Conservation (phyloP, 2,329 filamentous ascomycete species). For the Fusarium sp. region DNA sequence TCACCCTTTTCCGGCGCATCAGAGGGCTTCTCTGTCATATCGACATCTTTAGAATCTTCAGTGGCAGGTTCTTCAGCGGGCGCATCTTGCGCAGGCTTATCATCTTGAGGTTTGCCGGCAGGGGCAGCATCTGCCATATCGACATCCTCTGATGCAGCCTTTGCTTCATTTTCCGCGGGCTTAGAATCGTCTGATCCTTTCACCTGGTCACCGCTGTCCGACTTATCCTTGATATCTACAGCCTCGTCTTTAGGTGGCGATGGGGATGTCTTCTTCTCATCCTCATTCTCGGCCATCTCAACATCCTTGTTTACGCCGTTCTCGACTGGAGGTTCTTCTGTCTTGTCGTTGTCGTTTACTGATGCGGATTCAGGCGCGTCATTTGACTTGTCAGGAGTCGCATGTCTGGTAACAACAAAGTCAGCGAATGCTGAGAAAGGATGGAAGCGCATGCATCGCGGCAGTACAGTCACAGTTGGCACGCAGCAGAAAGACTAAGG, state of each 20-base stretch:
- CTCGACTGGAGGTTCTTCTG: slow-evolving; percentile 34
- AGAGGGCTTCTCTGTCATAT: slow-evolving; percentile 45
- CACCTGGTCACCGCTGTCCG: slow-evolving; percentile 24
- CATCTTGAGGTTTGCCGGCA: slow-evolving; percentile 17
- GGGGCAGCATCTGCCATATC: slow-evolving; percentile 33
- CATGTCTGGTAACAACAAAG: slow-evolving; percentile 44
- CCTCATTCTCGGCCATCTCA: slow-evolving; percentile 37
- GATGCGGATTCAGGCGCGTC: slow-evolving; percentile 40
- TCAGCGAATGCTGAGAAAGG: slow-evolving; percentile 41
- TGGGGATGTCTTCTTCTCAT: slow-evolving; percentile 26
- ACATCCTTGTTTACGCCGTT: slow-evolving; percentile 46
- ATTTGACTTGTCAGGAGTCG: slow-evolving; percentile 41
- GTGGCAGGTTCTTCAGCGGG: slow-evolving; percentile 10
- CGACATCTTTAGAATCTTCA: slow-evolving; percentile 40
- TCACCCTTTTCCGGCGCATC: slow-evolving; percentile 33
- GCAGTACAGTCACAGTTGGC: slow-evolving; percentile 19
- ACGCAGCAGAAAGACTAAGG: slow-evolving; percentile 10
- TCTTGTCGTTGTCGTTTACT: slow-evolving; percentile 45
- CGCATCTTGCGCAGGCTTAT: slow-evolving; percentile 9
- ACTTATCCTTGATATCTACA: slow-evolving; percentile 25
- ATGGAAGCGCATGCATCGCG: slow-evolving; percentile 9
- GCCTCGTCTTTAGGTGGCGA: slow-evolving; percentile 17
- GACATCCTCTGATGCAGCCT: slow-evolving; percentile 19
- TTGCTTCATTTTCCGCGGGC: slow-evolving; percentile 2
- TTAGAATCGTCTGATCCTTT: slow-evolving; percentile 17